These are phyloP conservation scores for Kwoniella botswanensis DNA, from an alignment of 768 basidiomycete species.

Conservation along the genomic window DNA sequence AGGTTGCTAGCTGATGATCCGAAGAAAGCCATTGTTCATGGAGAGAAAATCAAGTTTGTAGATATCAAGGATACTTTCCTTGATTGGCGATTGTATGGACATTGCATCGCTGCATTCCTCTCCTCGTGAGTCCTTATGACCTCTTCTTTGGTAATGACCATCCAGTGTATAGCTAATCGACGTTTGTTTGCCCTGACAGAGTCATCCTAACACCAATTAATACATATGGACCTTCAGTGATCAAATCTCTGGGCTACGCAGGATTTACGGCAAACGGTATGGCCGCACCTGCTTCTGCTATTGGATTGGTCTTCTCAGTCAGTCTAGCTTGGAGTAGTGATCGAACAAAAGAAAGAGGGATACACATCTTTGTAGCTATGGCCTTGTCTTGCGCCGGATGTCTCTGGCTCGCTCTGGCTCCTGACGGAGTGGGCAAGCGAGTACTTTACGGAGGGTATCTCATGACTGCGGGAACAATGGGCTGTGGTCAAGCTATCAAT, in stretches of 20 bases:
- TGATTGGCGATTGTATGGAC: conserved; percentile 29
- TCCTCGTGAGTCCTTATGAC: conserved; percentile 25
- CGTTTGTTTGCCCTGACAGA: not conserved
- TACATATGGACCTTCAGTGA: conserved; percentile 28
- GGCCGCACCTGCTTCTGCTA: conserved; percentile 30
- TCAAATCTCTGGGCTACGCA: conserved; percentile 28
- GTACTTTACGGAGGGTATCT: conserved; percentile 32
- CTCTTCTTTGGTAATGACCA: not conserved
- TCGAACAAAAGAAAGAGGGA: conserved; percentile 18
- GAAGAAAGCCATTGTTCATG: conserved; percentile 12
- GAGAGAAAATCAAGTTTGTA: conserved; percentile 2
- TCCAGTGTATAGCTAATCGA: not conserved
- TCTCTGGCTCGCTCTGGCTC: conserved; percentile 30
- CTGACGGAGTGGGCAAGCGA: conserved; percentile 19
- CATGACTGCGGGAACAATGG: conserved; percentile 33
- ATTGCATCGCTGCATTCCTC: conserved; percentile 27
- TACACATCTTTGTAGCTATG: conserved; percentile 29
- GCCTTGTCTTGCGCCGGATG: conserved; percentile 24
- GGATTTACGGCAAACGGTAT: conserved; percentile 33
- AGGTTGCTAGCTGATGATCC: conserved; percentile 23
- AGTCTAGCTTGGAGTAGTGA: conserved; percentile 23
- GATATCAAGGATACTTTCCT: conserved; percentile 26
- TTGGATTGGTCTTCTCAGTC: conserved; percentile 30
- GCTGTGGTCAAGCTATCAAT: conserved; percentile 33
- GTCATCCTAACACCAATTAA: conserved; percentile 32